Evolutionary conservation across 2,329 filamentous ascomycete species (phyloP), one percentile per base, ranked within the genome.

Genomic region (Colletotrichum theobromicola): DNA sequence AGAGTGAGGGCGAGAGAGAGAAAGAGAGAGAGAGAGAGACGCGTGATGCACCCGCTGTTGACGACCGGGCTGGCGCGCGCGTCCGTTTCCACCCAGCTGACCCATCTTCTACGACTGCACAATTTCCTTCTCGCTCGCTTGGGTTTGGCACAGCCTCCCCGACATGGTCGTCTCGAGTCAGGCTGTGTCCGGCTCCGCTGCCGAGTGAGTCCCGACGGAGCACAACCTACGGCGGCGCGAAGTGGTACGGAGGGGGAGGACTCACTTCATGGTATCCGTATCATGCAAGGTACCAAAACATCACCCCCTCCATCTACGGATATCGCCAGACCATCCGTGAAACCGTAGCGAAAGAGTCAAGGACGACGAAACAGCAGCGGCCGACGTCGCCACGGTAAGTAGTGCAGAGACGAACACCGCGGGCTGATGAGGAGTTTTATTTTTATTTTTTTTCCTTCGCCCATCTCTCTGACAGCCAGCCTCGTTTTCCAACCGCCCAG

Each of bases 41-140:
- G 71, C 37, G 61, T 74, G 67, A 61, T 28, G 46, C 64, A 30
- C 30, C 60, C 58, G 37, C 50, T 70, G 28, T 53, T 26, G 34
- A 46, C 66, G 34, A 46, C 66, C 35, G 58, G 70, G 60, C 67
- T 74, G 71, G 60, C 55, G 67, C 72, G 53, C 68, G 55, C 55
- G 55, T 63, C 34, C 30, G 72, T 74, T 67, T 63, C 72, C 72
- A 72, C 55, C 16, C 26, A 35, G 12, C 18, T 21, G 46, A 63
- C 32, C 67, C 57, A 63, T 72, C 63, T 13, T 63, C 63, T 72
- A 30, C 72, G 62, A 72, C 68, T 32, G 57, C 57, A 74, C 72
- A 74, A 74, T 74, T 72, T 74, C 46, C 53, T 63, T 72, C 72
- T 74, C 62, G 72, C 68, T 74, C 68, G 72, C 68, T 74, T 72